Evolutionary conservation across 2,329 filamentous ascomycete species (phyloP), one percentile per base, ranked within the genome.

Genomic region (Exophiala dermatitidis): DNA sequence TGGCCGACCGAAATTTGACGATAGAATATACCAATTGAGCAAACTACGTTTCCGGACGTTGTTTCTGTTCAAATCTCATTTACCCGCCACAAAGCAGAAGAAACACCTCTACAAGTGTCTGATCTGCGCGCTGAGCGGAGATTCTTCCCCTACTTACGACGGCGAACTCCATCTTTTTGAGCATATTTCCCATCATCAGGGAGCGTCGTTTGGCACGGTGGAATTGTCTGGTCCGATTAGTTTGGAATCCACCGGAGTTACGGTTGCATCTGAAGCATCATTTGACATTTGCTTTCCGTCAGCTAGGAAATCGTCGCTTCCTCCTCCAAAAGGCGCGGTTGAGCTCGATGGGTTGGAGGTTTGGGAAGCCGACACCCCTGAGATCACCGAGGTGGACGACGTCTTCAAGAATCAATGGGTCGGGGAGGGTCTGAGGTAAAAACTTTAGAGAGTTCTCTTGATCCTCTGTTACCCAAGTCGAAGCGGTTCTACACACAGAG

Each of bases 31-130:
- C 38, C 32, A 46, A 31, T 48, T 48, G 8, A 31, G 40, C 12
- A 47, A 37, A 28, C n/a, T 54, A 2, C 55, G 55, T 19, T 58
- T 54, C 38, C 55, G 55, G 3, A 46, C 52, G 19, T 44, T 58
- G 4, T n/a, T 58, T 2, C 46, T 54, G 10, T 54, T 58, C 52
- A 58, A 58, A 33, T 52, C 52, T 32, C 55, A 58, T 42, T 32
- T 58, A n/a, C 19, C 55, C 10, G 43, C 45, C 28, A 48, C 31
- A 2, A 28, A 51, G 32, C 48, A 48, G 31, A 54, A 52, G 28
- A 28, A 34, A 19, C 46, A 52, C 3, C 4, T 50, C 8, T 58
- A 58, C 52, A 52, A 44, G 26, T 58, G 55, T 19, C 32, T 55
- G 45, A 46, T 58, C 12, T 58, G 55, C 38, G 41, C 52, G 5